Evolutionary conservation across 2,329 filamentous ascomycete genomes (phyloP), one percentile per base, ranked within the genome.

Genomic region (Fusarium liriodendri): DNA sequence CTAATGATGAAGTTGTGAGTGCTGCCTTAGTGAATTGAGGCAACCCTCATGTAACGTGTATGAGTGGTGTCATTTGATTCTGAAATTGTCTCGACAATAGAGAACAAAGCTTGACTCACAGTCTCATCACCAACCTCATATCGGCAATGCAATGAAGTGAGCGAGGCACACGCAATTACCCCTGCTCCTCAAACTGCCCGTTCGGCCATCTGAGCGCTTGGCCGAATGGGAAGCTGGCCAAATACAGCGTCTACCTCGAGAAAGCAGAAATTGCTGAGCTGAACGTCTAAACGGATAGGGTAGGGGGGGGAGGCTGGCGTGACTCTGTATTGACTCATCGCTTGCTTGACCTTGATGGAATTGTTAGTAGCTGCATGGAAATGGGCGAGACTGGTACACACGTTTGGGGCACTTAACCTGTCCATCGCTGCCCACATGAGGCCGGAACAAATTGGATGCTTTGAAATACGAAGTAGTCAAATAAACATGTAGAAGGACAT

Each of bases 181-280:
- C 64, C 67, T 3, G 47, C 70, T 29, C 67, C 74, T 16, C 72
- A 77, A 50, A 62, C 69, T 10, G 75, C 70, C 1, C 72, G 72
- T 6, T 75, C 71, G 4, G 52, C 33, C 5, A 58, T 67, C 29
- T 1, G 69, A 75, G 32, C 65, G 70, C 25, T 72, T 66, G 57
- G 50, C 29, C 29, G 29, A 68, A 76, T 37, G 63, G 72, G 52
- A 66, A 72, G 68, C 54, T 76, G 40, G 50, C 57, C 37, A 70
- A 70, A 45, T 76, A 74, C 18, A 60, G 64, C 38, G 54, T 35
- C 14, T 50, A 59, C 10, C 67, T 76, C 16, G 66, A 65, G 20
- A 72, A 67, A 38, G 61, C 71, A 0, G 35, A 72, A 63, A 74
- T 67, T 27, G 67, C 59, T 35, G 61, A 75, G 58, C 20, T 75